A percentile compares a stretch with the other conserved stretches of the same genome.
phyloP scores from a whole-genome alignment of 2,329 filamentous ascomycete species.

The Neofusicoccum ribis region DNA sequence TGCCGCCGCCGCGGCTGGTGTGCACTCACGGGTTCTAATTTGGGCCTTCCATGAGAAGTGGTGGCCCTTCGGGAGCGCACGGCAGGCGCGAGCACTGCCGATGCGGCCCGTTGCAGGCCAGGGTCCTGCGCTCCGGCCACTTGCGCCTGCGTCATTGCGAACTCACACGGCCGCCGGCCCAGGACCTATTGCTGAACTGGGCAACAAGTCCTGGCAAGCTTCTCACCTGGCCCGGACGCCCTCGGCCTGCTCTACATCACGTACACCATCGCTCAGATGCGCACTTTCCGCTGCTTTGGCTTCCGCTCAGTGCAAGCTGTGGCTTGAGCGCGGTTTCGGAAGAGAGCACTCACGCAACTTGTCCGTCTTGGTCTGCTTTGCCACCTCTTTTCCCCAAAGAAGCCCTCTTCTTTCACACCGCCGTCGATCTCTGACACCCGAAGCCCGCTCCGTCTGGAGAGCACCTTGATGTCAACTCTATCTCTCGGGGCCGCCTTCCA shows the following conservation, averaged over 20 bases:
- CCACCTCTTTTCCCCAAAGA: neutral
- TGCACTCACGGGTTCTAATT: neutral
- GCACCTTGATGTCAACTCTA: neutral
- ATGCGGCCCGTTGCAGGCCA: conserved; percentile 9
- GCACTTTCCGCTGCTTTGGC: neutral
- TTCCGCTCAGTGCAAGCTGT: neutral
- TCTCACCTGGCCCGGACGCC: neutral
- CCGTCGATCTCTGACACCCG: neutral
- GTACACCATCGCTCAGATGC: neutral
- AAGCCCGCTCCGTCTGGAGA: neutral
- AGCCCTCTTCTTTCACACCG: neutral
- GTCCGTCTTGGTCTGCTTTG: neutral
- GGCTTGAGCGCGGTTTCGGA: neutral
- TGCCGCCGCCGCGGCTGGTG: neutral
- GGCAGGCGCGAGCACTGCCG: neutral
- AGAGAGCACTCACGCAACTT: no score
- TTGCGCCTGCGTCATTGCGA: neutral
- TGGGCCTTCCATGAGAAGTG: neutral
- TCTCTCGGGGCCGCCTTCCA: neutral
- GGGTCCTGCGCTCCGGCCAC: neutral
- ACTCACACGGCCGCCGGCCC: neutral
- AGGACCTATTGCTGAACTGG: neutral
- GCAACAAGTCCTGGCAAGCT: neutral
- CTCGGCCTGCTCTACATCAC: neutral
- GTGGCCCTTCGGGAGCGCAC: neutral